phyloP scores from a whole-genome alignment of 176 grass and related monocot species.

The Elymus sibiricus region DNA sequence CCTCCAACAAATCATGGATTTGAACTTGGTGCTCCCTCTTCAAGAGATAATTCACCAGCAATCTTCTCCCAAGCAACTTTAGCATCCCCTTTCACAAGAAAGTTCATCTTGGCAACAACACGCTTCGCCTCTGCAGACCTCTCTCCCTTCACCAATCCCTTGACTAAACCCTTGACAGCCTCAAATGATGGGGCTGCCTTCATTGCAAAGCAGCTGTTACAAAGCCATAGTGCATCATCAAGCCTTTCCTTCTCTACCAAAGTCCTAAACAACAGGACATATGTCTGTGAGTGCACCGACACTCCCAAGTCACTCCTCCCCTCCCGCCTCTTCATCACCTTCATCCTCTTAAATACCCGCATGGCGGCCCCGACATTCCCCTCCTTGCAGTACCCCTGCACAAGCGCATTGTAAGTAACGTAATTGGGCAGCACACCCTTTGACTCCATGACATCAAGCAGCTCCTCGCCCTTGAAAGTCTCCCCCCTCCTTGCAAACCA shows the following conservation, averaged over 20 bases:
- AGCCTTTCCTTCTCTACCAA: conserved; percentile 64
- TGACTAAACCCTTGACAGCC: conserved; percentile 65
- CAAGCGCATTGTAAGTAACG: conserved; percentile 56
- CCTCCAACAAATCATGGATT: conserved; percentile 43
- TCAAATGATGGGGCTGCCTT: conserved; percentile 59
- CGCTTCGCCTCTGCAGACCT: conserved; percentile 57
- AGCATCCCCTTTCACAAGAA: conserved; percentile 61
- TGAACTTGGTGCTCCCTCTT: conserved; percentile 26
- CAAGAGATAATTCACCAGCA: conserved; percentile 49
- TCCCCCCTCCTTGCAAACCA: conserved; percentile 55
- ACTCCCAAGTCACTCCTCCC: conserved; percentile 61
- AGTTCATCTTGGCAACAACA: conserved; percentile 63
- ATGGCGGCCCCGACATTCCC: conserved; percentile 39
- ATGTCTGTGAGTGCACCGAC: conserved; percentile 43
- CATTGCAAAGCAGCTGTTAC: conserved; percentile 65
- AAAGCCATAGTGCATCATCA: conserved; percentile 55
- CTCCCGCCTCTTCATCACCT: conserved; percentile 64
- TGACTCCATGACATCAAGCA: conserved; percentile 69
- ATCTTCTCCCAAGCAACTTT: conserved; percentile 73
- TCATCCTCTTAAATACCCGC: conserved; percentile 81
- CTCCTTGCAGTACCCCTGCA: conserved; percentile 78
- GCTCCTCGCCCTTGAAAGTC: conserved; percentile 62
- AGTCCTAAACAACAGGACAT: conserved; percentile 53
- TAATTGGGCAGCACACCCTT: conserved; percentile 63
- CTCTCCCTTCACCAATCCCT: conserved; percentile 57